Evolutionary conservation across 2,329 filamentous ascomycete genomes (phyloP).

Genomic region (Dryadomyces quercus-mongolicae): DNA sequence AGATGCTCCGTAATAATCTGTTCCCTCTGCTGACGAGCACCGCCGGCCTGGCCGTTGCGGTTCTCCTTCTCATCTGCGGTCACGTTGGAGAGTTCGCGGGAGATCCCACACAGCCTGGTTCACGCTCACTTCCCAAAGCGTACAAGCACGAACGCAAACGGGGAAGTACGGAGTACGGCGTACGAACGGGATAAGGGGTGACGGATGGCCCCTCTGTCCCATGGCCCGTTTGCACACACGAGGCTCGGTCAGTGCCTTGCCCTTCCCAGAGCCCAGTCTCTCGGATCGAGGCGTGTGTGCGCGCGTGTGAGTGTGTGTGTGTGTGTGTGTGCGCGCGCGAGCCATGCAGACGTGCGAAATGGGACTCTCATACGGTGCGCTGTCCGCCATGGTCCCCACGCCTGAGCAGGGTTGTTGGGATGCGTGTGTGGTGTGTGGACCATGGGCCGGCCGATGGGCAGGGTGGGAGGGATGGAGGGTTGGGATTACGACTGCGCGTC

Average conservation of each 20-base stretch:
- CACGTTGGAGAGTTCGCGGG: no score
- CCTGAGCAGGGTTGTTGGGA: neutral
- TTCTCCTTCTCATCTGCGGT: no score
- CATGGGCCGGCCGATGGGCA: neutral
- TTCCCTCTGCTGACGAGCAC: neutral
- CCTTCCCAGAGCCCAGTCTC: neutral
- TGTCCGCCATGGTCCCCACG: neutral
- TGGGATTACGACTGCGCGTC: no score
- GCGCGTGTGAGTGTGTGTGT: neutral
- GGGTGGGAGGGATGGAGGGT: no score
- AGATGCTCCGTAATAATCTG: neutral
- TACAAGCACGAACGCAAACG: no score
- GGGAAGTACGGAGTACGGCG: neutral
- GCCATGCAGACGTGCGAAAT: constrained; percentile 2
- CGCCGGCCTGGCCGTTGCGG: no score
- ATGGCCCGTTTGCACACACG: neutral
- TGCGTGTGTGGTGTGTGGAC: no score
- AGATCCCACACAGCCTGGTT: no score
- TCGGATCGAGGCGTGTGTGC: neutral
- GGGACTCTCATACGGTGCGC: neutral
- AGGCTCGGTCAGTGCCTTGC: neutral
- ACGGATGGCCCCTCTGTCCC: neutral
- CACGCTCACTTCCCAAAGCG: no score
- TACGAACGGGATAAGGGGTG: neutral
- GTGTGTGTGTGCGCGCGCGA: neutral